These are phyloP conservation scores for Fraxinus albicans DNA, from an alignment of 305 asterid genomes.

Conservation along the genomic window DNA sequence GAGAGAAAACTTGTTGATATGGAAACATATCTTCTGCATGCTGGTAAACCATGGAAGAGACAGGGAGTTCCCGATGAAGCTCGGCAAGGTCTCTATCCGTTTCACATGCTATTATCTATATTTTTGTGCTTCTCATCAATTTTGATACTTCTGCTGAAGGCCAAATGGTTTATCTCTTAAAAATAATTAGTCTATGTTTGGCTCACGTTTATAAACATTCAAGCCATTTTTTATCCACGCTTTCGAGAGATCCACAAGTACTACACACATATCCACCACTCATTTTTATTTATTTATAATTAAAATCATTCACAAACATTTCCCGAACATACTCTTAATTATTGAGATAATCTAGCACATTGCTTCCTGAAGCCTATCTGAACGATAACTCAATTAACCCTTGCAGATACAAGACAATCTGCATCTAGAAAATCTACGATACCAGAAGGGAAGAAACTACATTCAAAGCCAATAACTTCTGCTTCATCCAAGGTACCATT, in stretches of 20 bases:
- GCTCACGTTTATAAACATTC: neutral
- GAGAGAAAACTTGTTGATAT: constrained; percentile 71
- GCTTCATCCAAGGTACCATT: constrained; percentile 57
- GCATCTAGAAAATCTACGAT: constrained; percentile 41
- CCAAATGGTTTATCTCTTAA: neutral
- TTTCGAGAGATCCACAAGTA: too few relatives aligned
- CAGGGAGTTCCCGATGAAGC: constrained; percentile 44
- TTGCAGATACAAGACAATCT: constrained; percentile 53
- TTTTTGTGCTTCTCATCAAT: neutral
- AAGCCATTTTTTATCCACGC: too few relatives aligned
- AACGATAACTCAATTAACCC: neutral
- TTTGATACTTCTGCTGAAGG: neutral
- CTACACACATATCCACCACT: neutral
- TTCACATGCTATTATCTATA: neutral
- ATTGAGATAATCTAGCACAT: neutral
- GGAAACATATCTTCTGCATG: constrained; percentile 70
- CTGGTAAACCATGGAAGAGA: constrained; percentile 92
- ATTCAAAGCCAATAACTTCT: constrained; percentile 36
- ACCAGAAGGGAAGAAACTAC: constrained; percentile 40
- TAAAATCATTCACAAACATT: neutral
- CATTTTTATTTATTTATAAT: too few relatives aligned
- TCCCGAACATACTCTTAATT: neutral
- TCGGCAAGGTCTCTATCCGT: constrained; percentile 44
- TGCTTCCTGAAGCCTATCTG: neutral
- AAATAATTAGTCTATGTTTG: neutral